Evolutionary conservation across 345 rosid species (phyloP).

Genomic region (Ricinus communis): DNA sequence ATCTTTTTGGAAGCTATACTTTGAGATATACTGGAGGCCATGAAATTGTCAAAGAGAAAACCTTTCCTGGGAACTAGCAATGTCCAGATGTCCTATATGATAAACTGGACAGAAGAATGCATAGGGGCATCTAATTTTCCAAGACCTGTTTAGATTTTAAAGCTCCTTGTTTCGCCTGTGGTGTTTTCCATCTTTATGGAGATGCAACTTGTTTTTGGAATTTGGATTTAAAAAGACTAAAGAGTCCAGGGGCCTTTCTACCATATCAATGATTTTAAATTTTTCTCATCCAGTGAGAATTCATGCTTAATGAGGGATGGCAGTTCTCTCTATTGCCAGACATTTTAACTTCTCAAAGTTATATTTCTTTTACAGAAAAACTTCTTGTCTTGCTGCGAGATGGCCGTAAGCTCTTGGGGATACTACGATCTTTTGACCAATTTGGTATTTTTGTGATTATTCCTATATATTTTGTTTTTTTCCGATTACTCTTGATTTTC

Average conservation of each 20-base stretch:
- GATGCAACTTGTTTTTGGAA: not conserved
- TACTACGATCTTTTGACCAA: constrained; percentile 88
- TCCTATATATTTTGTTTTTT: too few species aligned
- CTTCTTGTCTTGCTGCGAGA: constrained; percentile 86
- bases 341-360: not conserved
- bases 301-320: not conserved
- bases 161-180: not conserved
- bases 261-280: not conserved
- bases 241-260: too few species aligned
- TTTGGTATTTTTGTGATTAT: constrained; percentile 74
- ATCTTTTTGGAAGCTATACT: constrained; percentile 2
- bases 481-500: not conserved
- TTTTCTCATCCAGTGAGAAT: not conserved
- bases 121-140: not conserved
- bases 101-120: not conserved
- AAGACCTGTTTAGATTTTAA: not conserved
- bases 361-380: constrained; percentile 46
- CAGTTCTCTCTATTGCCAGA: not conserved
- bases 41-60: not conserved
- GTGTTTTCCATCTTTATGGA: not conserved
- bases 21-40: not conserved
- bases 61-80: not conserved
- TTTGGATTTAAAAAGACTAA: constrained; percentile 2
- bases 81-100: not conserved
- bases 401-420: constrained; percentile 86